phyloP scores from a whole-genome alignment of 106 monocot genomes.

The Allium sativum region DNA sequence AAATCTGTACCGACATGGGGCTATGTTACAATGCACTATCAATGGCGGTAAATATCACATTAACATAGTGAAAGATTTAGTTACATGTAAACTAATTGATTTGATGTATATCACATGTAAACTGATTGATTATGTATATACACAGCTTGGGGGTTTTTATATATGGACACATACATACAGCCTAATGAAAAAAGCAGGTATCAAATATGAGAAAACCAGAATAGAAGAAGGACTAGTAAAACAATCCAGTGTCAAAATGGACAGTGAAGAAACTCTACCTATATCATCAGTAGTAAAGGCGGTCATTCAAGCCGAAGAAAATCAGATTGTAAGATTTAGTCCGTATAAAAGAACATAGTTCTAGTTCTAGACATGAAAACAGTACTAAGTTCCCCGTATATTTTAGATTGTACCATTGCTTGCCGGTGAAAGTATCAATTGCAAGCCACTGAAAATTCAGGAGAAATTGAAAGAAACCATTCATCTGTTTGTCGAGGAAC shows the following conservation, averaged over 20 bases:
- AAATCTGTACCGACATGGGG: constrained; percentile 23
- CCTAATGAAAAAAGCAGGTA: constrained; percentile 32
- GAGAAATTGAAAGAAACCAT: constrained; percentile 7
- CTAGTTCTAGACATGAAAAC: neutral
- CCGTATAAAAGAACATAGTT: neutral
- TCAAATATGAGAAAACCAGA: neutral
- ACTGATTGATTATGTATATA: neutral
- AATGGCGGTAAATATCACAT: constrained; percentile 40
- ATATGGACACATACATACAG: constrained; percentile 72
- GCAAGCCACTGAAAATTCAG: constrained; percentile 2
- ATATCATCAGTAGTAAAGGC: neutral
- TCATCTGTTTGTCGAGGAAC: constrained; percentile 25
- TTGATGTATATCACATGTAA: neutral
- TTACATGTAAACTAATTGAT: neutral
- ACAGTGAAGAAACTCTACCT: neutral
- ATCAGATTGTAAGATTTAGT: constrained; percentile 1
- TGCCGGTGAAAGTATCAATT: neutral
- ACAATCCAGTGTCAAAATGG: neutral
- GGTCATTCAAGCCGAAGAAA: neutral
- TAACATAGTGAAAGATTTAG: neutral
- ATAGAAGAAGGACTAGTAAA: neutral
- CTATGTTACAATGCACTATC: constrained; percentile 64
- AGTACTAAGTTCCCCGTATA: neutral
- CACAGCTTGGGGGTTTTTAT: constrained; percentile 61
- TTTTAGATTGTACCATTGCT: constrained; percentile 9